These are phyloP conservation scores for Aspergillus nomiae DNA, from an alignment of 2,329 filamentous ascomycete genomes.

Conservation along the genomic window DNA sequence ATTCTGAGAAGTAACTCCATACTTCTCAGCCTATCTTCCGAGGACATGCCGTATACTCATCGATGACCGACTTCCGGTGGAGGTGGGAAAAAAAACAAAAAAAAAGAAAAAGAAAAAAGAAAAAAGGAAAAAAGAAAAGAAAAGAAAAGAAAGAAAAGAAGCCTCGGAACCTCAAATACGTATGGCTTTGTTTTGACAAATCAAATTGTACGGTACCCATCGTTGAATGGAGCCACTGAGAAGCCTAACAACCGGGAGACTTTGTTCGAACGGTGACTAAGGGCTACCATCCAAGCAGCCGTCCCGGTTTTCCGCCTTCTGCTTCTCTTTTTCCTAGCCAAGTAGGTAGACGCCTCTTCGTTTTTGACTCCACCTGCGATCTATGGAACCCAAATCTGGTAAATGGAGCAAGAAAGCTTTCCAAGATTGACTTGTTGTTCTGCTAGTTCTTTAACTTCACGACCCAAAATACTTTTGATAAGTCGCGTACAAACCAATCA, in stretches of 20 bases:
- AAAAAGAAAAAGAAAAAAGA: too few relatives aligned
- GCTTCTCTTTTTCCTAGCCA: neutral
- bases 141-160: neutral
- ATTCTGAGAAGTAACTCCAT: neutral
- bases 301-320: neutral
- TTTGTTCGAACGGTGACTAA: neutral
- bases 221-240: neutral
- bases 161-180: neutral
- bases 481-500: neutral
- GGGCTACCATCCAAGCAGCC: neutral
- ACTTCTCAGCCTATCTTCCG: neutral
- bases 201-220: neutral
- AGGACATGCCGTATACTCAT: neutral
- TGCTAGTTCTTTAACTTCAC: neutral
- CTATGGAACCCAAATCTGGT: neutral
- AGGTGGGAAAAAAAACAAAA: neutral
- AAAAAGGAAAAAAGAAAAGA: neutral
- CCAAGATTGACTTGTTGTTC: neutral
- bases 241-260: neutral
- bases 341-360: neutral
- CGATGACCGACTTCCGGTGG: neutral
- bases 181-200: neutral
- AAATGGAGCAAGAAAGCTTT: neutral
- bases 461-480: neutral
- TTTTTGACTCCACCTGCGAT: neutral